phyloP scores from a whole-genome alignment of 305 asterid species.

The Fraxinus velutina region DNA sequence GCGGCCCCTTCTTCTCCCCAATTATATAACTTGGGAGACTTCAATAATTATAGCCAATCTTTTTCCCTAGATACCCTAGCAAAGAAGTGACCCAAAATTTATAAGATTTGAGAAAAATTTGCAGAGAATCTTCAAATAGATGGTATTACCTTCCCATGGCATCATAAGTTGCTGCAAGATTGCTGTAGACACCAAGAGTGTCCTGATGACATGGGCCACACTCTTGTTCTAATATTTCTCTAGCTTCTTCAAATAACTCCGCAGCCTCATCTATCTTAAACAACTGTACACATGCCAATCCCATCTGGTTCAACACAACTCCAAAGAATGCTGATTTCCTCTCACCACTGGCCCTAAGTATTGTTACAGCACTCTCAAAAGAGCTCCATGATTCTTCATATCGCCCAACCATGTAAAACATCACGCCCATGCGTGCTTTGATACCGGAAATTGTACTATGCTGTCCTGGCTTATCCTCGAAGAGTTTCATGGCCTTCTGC shows the following conservation, averaged over 20 bases:
- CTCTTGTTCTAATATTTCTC: conserved; percentile 82
- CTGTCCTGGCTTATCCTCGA: conserved; percentile 96
- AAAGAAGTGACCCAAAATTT: not conserved
- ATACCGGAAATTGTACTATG: conserved; percentile 92
- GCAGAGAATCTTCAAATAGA: not conserved
- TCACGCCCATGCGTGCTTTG: conserved; percentile 93
- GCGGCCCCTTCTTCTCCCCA: not conserved
- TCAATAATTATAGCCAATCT: not conserved
- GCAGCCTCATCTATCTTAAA: conserved; percentile 95
- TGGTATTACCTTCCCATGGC: conserved; percentile 90
- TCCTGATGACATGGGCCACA: conserved; percentile 95
- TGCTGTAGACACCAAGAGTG: conserved; percentile 93
- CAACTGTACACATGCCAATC: conserved; percentile 85
- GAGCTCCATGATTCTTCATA: conserved; percentile 78
- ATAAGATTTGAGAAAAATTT: not conserved
- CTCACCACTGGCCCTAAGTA: conserved; percentile 85
- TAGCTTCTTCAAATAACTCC: conserved; percentile 93
- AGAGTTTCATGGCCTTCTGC: conserved; percentile 80
- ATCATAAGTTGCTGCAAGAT: conserved; percentile 95
- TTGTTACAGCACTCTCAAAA: conserved; percentile 70
- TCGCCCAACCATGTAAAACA: conserved; percentile 81
- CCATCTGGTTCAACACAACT: conserved; percentile 94
- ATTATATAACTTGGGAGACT: not conserved
- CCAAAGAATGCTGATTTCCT: conserved; percentile 96
- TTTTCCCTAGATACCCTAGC: not conserved